Conservation (phyloP, 208 protist genomes). For the Wallacemonas collosoma region DNA sequence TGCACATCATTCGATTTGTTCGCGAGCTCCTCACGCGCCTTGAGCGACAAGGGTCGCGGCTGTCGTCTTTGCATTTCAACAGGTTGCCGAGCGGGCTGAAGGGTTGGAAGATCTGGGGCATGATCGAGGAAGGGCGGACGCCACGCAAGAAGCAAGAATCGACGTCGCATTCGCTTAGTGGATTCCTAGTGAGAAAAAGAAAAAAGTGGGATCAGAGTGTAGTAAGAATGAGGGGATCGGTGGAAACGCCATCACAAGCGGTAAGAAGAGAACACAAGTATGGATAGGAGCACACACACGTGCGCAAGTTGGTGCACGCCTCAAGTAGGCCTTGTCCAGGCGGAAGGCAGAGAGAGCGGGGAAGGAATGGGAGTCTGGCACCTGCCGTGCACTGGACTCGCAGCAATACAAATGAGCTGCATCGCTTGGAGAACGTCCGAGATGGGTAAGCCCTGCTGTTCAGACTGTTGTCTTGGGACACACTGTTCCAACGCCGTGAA, state of each 20-base stretch:
- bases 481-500: no score
- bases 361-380: no score
- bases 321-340: no score
- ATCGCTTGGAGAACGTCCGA: no score
- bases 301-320: no score
- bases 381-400: no score
- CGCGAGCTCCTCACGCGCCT: conserved; percentile 62
- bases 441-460: no score
- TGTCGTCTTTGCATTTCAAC: conserved; percentile 58
- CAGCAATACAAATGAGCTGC: no score
- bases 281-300: no score
- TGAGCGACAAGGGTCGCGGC: conserved; percentile 69
- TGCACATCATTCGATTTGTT: conserved; percentile 56
- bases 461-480: no score
- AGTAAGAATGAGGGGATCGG: not conserved
- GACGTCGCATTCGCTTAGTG: conserved; percentile 19
- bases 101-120: conserved; percentile 18
- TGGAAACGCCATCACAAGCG: not conserved
- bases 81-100: conserved; percentile 20
- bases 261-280: no score
- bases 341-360: no score
- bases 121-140: conserved; percentile 31
- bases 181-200: not conserved
- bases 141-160: conserved; percentile 26
- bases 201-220: conserved; percentile 13